These are phyloP conservation scores for Xeromyces bisporus DNA, from an alignment of 495 filamentous ascomycete species.

Conservation along the genomic window DNA sequence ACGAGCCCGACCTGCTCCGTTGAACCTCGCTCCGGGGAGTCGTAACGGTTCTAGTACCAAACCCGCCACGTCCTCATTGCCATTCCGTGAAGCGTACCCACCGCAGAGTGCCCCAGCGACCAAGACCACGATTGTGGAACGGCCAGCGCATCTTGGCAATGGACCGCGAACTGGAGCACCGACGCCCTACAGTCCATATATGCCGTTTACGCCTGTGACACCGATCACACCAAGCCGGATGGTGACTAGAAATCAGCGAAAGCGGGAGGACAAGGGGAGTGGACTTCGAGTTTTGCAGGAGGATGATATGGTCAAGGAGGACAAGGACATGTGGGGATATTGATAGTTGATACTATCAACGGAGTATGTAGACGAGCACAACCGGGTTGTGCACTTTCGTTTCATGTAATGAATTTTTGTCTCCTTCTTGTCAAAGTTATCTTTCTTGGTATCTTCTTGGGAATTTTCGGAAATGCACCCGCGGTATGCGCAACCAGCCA, in stretches of 20 bases:
- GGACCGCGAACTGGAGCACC: conserved; percentile 61
- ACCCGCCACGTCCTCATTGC: conserved; percentile 33
- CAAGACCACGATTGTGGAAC: conserved; percentile 65
- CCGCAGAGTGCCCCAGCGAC: conserved; percentile 42
- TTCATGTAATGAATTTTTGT: no score
- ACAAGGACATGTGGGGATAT: conserved; percentile 41
- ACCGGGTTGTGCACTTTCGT: no score
- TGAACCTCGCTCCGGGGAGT: conserved; percentile 20
- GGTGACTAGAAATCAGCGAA: conserved; percentile 58
- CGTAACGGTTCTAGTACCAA: conserved; percentile 8
- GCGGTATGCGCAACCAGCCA: no score
- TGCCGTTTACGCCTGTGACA: conserved; percentile 76
- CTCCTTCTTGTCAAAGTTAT: no score
- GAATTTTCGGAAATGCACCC: no score
- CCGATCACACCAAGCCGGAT: conserved; percentile 68
- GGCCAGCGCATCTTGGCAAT: conserved; percentile 34
- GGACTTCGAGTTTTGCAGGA: conserved; percentile 25
- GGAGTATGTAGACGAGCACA: no score
- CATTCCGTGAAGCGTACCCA: conserved; percentile 38
- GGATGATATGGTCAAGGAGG: conserved; percentile 33
- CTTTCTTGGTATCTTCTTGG: no score
- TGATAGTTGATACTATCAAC: no score
- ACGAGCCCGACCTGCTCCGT: conserved; percentile 17
- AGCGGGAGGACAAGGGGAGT: conserved; percentile 28
- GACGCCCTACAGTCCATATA: conserved; percentile 77